Evolutionary conservation across 2,329 filamentous ascomycete genomes (phyloP).

Genomic region (Coleophoma crateriformis): DNA sequence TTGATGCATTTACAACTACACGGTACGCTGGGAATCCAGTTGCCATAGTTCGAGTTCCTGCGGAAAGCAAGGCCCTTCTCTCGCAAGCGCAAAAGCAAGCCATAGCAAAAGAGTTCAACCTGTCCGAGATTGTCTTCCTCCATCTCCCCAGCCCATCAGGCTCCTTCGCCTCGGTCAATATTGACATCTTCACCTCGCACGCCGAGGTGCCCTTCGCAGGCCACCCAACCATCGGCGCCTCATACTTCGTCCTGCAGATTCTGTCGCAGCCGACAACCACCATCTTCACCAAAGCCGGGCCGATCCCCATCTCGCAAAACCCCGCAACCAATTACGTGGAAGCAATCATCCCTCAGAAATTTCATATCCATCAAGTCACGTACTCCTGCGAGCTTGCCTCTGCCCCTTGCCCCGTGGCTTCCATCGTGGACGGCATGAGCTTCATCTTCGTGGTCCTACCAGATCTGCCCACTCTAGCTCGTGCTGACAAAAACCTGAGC

Average conservation of each 20-base stretch:
- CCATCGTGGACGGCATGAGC: constrained; percentile 68
- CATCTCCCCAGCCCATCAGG: constrained; percentile 32
- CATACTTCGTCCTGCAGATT: constrained; percentile 36
- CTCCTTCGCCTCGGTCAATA: constrained; percentile 30
- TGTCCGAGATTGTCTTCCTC: constrained; percentile 59
- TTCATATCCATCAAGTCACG: constrained; percentile 47
- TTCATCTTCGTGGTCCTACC: constrained; percentile 63
- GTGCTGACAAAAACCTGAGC: constrained; percentile 23
- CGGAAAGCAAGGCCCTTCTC: constrained; percentile 28
- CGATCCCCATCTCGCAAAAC: constrained; percentile 37
- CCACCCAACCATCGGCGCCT: constrained; percentile 55
- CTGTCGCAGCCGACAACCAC: constrained; percentile 15
- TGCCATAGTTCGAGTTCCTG: constrained; percentile 50
- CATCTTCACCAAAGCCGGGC: constrained; percentile 51
- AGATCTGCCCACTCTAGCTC: constrained; percentile 42
- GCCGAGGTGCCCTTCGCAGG: constrained; percentile 56
- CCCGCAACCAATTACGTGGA: constrained; percentile 42
- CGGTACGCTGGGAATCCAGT: constrained; percentile 54
- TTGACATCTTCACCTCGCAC: constrained; percentile 54
- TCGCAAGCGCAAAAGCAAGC: constrained; percentile 48
- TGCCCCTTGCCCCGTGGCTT: constrained; percentile 41
- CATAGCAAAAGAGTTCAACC: constrained; percentile 58
- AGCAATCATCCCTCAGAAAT: constrained; percentile 61
- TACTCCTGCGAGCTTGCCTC: constrained; percentile 26
- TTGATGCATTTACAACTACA: constrained; percentile 51